phyloP scores from a whole-genome alignment of 179 eudicot genomes.

The Actinidia polygama region DNA sequence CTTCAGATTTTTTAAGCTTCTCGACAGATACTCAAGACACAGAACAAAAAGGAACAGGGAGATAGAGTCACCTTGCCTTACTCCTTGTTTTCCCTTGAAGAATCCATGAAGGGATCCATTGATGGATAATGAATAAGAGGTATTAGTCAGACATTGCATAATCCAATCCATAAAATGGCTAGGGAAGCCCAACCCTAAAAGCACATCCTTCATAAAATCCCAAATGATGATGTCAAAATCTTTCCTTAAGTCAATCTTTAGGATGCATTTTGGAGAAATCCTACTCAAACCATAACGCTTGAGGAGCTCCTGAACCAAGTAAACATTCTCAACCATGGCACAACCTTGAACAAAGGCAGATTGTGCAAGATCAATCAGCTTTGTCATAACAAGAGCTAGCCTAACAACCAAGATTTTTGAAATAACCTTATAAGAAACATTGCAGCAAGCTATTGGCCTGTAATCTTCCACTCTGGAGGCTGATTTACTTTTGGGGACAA shows the following conservation, averaged over 20 bases:
- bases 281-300: too few relatives aligned
- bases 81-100: too few relatives aligned
- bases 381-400: background rate
- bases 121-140: too few relatives aligned
- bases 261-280: too few relatives aligned
- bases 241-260: background rate
- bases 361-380: background rate
- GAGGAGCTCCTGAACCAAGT: background rate
- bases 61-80: too few relatives aligned
- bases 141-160: too few relatives aligned
- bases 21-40: too few relatives aligned
- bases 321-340: background rate
- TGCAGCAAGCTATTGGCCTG: background rate
- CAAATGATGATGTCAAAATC: background rate
- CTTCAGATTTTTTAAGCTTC: too few relatives aligned
- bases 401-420: background rate
- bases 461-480: background rate
- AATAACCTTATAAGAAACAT: background rate
- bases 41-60: too few relatives aligned
- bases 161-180: too few relatives aligned
- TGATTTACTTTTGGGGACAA: too few relatives aligned
- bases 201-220: background rate
- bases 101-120: too few relatives aligned
- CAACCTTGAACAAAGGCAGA: background rate
- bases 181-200: background rate